A percentile compares a stretch with the other conserved stretches of the same genome.
These are phyloP conservation scores for Pythium aquatile DNA, from an alignment of 352 stramenopile genomes.

Conservation along the genomic window DNA sequence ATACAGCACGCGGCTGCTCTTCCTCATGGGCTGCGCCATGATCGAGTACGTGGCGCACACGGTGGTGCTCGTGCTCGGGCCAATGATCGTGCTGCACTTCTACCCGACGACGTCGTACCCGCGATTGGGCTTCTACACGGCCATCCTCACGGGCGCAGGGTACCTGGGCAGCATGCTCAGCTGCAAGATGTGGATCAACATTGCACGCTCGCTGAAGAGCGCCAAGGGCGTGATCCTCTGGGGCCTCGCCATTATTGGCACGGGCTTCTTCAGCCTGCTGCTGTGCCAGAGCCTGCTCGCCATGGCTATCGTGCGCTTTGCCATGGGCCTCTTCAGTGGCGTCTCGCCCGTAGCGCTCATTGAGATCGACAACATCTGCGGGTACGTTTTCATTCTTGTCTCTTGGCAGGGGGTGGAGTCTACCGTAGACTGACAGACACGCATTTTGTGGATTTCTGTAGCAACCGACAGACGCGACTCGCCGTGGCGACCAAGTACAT, in stretches of 20 bases:
- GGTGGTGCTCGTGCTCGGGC: constrained; percentile 63
- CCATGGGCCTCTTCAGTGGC: constrained; percentile 71
- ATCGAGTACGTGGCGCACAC: constrained; percentile 78
- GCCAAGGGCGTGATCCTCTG: constrained; percentile 83
- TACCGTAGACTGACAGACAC: constrained; percentile 9
- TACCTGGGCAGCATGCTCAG: constrained; percentile 71
- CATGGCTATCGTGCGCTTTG: constrained; percentile 78
- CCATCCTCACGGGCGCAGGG: constrained; percentile 59
- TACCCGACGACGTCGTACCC: constrained; percentile 72
- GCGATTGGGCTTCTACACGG: constrained; percentile 75
- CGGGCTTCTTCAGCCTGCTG: constrained; percentile 69
- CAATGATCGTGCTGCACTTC: constrained; percentile 77
- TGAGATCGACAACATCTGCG: constrained; percentile 84
- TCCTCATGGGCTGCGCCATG: constrained; percentile 77
- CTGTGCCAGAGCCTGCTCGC: constrained; percentile 74
- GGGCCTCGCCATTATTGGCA: constrained; percentile 63
- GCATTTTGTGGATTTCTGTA: not conserved
- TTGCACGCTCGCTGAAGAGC: constrained; percentile 67
- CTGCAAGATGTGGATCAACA: constrained; percentile 80
- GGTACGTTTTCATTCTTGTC: constrained; percentile 24
- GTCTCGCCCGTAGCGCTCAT: constrained; percentile 73
- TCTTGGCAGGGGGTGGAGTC: not conserved
- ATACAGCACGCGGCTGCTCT: constrained; percentile 71
- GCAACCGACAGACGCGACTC: constrained; percentile 63
- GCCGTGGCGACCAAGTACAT: constrained; percentile 64